phyloP scores from a whole-genome alignment of 2,329 filamentous ascomycete species.

The Lachnellula hyalina region DNA sequence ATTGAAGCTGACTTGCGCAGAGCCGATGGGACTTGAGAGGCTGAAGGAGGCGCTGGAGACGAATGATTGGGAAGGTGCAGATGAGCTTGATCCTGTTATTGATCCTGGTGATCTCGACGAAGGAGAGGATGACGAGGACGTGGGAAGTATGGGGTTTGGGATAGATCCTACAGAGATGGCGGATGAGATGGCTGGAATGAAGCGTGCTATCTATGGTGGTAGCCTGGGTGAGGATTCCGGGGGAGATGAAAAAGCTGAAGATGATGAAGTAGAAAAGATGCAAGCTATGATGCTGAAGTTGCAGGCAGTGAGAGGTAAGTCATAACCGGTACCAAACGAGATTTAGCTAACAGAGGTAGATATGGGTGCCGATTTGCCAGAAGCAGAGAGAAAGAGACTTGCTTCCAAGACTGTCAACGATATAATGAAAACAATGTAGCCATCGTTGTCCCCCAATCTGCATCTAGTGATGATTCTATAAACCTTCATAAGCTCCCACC shows the following conservation, averaged over 20 bases:
- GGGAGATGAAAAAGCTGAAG: slow-evolving; percentile 29
- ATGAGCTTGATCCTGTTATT: slow-evolving; percentile 33
- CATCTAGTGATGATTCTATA: not conserved
- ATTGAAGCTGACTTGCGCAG: slow-evolving; percentile 32
- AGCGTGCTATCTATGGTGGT: slow-evolving; percentile 30
- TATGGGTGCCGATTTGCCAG: slow-evolving; percentile 52
- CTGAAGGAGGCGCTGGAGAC: slow-evolving; percentile 57
- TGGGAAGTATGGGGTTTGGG: slow-evolving; percentile 25
- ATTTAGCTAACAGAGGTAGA: slow-evolving; percentile 37
- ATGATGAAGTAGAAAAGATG: slow-evolving; percentile 48
- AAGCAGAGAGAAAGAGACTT: slow-evolving; percentile 55
- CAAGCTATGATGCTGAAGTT: slow-evolving; percentile 61
- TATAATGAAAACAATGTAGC: slow-evolving; percentile 48
- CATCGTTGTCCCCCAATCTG: not conserved
- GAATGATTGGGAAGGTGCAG: slow-evolving; percentile 54
- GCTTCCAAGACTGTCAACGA: slow-evolving; percentile 58
- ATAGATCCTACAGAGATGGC: slow-evolving; percentile 33
- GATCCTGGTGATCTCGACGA: slow-evolving; percentile 34
- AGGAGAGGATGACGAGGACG: slow-evolving; percentile 25
- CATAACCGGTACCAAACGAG: not conserved
- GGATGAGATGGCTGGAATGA: slow-evolving; percentile 35
- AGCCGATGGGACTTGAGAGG: slow-evolving; percentile 54
- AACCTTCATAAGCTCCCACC: too few species aligned
- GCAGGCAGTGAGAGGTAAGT: slow-evolving; percentile 45
- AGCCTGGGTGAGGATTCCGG: slow-evolving; percentile 7